A percentile compares a stretch with the other conserved stretches of the same genome.
Evolutionary conservation across 306 rosid genomes (phyloP).

Genomic region (Erythrophleum fordii): DNA sequence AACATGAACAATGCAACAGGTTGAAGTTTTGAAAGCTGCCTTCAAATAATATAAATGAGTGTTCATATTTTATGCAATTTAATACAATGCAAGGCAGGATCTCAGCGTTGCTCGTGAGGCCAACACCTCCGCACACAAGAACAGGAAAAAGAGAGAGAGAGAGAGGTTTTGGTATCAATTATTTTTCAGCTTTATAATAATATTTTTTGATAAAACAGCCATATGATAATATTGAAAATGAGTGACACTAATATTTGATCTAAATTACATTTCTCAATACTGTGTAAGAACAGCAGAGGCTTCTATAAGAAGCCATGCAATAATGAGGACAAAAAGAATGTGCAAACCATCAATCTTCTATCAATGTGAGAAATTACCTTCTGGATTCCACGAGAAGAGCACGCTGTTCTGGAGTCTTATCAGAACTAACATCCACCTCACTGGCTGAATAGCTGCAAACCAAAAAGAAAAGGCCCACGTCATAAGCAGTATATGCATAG

Average conservation of each 20-base stretch:
- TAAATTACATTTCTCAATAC: conserved; percentile 23
- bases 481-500: neutral
- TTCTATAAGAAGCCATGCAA: conserved; percentile 25
- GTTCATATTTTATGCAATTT: conserved; percentile 14
- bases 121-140: conserved; percentile 18
- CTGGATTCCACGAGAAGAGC: conserved; percentile 85
- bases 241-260: conserved; percentile 7
- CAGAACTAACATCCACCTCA: conserved; percentile 54
- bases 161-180: neutral
- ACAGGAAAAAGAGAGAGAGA: neutral
- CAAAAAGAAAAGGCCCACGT: neutral
- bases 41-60: neutral
- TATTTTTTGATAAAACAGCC: neutral
- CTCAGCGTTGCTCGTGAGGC: conserved; percentile 7
- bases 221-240: neutral
- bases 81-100: conserved; percentile 8
- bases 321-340: conserved; percentile 3
- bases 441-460: conserved; percentile 57
- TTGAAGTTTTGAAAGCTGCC: neutral
- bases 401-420: conserved; percentile 59
- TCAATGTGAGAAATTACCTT: conserved; percentile 59
- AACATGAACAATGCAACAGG: conserved; percentile 38
- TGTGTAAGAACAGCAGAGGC: neutral
- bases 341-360: neutral
- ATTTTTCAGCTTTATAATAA: neutral